Evolutionary conservation across 2,329 filamentous ascomycete genomes (phyloP).

Genomic region (Rutstroemia sp.): DNA sequence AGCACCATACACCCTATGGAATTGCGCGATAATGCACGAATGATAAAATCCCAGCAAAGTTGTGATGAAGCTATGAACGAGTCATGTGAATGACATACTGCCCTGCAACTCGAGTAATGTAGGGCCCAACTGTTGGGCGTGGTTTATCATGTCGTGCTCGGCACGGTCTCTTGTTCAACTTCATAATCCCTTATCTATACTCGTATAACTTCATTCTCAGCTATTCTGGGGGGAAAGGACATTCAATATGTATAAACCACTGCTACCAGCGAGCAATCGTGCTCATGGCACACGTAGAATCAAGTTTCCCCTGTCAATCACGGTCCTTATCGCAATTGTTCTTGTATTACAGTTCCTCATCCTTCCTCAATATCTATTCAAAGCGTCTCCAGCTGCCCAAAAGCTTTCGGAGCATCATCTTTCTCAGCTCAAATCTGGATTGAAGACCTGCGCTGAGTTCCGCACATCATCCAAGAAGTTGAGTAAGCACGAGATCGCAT

Average conservation of each 20-base stretch:
- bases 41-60: too few relatives aligned
- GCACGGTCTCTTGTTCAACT: too few relatives aligned
- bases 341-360: slow-evolving; percentile 21
- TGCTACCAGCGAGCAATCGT: not conserved
- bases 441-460: slow-evolving; percentile 25
- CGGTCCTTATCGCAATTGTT: slow-evolving; percentile 15
- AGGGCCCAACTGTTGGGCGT: too few relatives aligned
- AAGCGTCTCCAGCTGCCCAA: slow-evolving; percentile 11
- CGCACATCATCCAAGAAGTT: slow-evolving; percentile 15
- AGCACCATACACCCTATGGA: too few relatives aligned
- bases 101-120: too few relatives aligned
- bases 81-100: too few relatives aligned
- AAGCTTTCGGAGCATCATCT: slow-evolving; percentile 19
- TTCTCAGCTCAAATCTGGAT: slow-evolving; percentile 16
- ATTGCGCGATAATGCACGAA: too few relatives aligned
- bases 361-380: slow-evolving; percentile 21
- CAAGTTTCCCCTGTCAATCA: slow-evolving; percentile 18
- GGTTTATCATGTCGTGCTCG: too few relatives aligned
- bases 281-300: not conserved
- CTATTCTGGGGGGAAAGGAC: not conserved
- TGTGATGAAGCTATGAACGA: too few relatives aligned
- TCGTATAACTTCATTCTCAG: not conserved
- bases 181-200: not conserved
- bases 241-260: slow-evolving; percentile 5
- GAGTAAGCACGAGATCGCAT: slow-evolving; percentile 10